A percentile compares a stretch with the other conserved stretches of the same genome.
These are phyloP conservation scores for Cryptosporidium muris DNA, from an alignment of 169 alveolate genomes.

Conservation along the genomic window DNA sequence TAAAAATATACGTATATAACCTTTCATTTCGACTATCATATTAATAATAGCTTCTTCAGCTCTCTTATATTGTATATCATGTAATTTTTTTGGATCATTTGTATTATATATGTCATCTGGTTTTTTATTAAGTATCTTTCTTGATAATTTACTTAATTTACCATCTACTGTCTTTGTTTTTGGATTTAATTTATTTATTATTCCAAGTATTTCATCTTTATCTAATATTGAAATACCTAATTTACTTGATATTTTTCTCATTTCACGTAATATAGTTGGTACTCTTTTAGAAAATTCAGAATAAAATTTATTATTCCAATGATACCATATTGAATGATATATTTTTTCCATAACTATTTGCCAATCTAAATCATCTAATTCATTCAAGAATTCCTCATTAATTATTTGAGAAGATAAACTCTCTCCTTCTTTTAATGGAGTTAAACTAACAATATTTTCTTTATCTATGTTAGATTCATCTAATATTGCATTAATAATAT, in stretches of 20 bases:
- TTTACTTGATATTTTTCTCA: conserved; percentile 30
- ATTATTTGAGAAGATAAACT: conserved; percentile 12
- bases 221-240: conserved; percentile 31
- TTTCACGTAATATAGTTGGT: conserved; percentile 35
- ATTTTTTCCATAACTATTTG: conserved; percentile 65
- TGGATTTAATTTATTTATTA: conserved; percentile 18
- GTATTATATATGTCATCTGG: background rate
- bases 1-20: conserved; percentile 33
- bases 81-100: background rate
- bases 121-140: background rate
- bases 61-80: conserved; percentile 43
- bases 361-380: conserved; percentile 43
- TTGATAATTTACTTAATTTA: conserved; percentile 14
- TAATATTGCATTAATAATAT: conserved; percentile 47
- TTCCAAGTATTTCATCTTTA: conserved; percentile 34
- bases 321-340: conserved; percentile 41
- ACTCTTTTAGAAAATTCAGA: conserved; percentile 36
- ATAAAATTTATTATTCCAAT: conserved; percentile 51
- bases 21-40: conserved; percentile 54
- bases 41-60: conserved; percentile 56
- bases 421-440: conserved; percentile 23
- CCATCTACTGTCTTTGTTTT: conserved; percentile 33
- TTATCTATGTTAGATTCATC: conserved; percentile 12
- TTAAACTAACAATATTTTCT: conserved; percentile 27
- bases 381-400: conserved; percentile 13